phyloP scores from a whole-genome alignment of 2,329 filamentous ascomycete species.

The Magnaporthiopsis incrustans region DNA sequence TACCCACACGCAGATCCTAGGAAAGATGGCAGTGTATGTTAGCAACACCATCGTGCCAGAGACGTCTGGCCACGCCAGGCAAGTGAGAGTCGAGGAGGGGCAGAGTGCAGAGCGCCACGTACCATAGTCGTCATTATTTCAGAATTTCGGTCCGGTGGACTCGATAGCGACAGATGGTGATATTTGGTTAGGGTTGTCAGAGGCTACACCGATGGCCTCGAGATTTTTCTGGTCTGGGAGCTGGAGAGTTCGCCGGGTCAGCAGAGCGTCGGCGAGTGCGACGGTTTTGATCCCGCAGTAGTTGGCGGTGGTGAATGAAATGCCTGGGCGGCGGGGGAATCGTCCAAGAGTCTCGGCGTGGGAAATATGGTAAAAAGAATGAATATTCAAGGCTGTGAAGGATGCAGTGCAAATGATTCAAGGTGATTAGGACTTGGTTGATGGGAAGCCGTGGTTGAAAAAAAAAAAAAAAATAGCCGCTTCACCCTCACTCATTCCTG shows the following conservation, averaged over 20 bases:
- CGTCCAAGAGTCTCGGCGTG: neutral
- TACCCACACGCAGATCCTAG: constrained; percentile 96
- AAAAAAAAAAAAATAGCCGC: neutral
- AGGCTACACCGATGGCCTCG: neutral
- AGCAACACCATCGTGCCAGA: constrained; percentile 5
- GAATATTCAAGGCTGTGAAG: neutral
- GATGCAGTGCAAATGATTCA: neutral
- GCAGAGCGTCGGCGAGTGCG: neutral
- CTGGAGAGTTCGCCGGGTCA: neutral
- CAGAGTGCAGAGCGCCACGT: constrained; percentile 17
- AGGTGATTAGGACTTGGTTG: no score
- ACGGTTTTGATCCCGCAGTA: neutral
- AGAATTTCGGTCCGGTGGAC: neutral
- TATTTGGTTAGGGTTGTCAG: neutral
- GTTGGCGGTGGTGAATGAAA: neutral
- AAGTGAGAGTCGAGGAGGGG: neutral
- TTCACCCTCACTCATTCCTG: neutral
- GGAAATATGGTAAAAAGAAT: neutral
- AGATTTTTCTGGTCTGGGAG: neutral
- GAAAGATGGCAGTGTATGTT: constrained; percentile 2
- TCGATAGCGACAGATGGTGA: neutral
- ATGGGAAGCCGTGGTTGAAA: neutral
- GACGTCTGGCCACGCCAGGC: neutral
- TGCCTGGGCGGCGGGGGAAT: neutral
- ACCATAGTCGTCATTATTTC: constrained; percentile 45